phyloP scores from a whole-genome alignment of 192 early-diverging fungal genomes.

The Umbelopsis sp. region DNA sequence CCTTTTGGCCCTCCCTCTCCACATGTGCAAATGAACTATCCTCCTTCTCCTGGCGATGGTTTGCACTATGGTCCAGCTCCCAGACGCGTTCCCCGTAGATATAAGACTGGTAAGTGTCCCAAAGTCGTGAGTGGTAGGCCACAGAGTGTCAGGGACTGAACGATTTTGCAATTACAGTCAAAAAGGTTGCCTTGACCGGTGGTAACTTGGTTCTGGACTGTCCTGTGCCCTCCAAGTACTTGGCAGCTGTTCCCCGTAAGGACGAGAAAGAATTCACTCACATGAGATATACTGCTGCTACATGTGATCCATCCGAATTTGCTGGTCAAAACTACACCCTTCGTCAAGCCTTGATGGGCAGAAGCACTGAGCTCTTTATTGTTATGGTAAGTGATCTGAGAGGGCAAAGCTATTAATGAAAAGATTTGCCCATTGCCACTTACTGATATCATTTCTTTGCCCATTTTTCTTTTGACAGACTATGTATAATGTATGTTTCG shows the following conservation, averaged over 20 bases:
- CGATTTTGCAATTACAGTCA: background rate
- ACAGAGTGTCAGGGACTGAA: background rate
- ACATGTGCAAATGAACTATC: conserved; percentile 7
- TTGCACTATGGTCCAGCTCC: conserved; percentile 44
- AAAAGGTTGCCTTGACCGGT: conserved; percentile 59
- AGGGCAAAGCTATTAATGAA: too few species aligned
- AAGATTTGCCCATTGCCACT: too few species aligned
- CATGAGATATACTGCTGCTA: conserved; percentile 75
- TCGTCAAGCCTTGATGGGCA: conserved; percentile 62
- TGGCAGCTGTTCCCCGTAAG: conserved; percentile 45
- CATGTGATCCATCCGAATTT: conserved; percentile 69
- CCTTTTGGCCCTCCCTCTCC: conserved; percentile 28
- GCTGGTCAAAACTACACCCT: conserved; percentile 60
- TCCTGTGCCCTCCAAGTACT: conserved; percentile 61
- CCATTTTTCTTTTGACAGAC: conserved; percentile 40
- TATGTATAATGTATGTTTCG: conserved; percentile 63
- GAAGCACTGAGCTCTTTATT: conserved; percentile 77
- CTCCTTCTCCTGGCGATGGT: conserved; percentile 36
- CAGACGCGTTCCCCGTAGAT: conserved; percentile 50
- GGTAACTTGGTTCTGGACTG: conserved; percentile 77
- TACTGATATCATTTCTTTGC: too few species aligned
- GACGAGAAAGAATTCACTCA: conserved; percentile 72
- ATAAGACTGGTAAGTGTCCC: conserved; percentile 49
- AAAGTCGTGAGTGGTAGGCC: background rate
- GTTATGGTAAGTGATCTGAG: conserved; percentile 47